phyloP scores from a whole-genome alignment of 225 moss, liverwort and hornwort species.

The Asterella californica region DNA sequence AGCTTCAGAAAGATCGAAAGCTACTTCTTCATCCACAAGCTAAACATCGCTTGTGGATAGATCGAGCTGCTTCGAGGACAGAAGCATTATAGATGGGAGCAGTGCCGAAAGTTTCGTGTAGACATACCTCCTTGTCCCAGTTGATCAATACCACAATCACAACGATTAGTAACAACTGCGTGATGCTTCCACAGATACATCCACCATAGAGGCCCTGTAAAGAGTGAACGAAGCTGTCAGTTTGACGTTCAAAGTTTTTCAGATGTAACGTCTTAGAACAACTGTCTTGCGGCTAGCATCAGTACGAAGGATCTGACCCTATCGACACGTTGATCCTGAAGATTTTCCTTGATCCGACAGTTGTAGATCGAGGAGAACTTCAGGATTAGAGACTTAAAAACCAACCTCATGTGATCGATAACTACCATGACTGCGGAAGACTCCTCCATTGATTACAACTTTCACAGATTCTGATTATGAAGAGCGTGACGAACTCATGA shows the following conservation, averaged over 20 bases:
- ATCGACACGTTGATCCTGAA: too few relatives aligned
- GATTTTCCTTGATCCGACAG: too few relatives aligned
- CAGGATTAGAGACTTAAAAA: too few relatives aligned
- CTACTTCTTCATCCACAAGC: too few relatives aligned
- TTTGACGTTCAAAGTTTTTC: not conserved
- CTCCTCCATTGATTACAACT: not conserved
- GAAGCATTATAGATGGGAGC: not conserved
- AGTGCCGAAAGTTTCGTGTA: not conserved
- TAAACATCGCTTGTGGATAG: too few relatives aligned
- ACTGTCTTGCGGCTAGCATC: too few relatives aligned
- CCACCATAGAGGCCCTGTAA: constrained; percentile 3
- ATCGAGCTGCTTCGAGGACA: not conserved
- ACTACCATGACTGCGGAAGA: not conserved
- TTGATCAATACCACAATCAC: not conserved
- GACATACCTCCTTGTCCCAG: constrained; percentile 12
- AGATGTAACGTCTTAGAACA: not conserved
- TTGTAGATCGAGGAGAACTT: too few relatives aligned
- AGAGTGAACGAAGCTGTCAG: not conserved
- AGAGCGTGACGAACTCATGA: not conserved
- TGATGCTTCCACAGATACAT: not conserved
- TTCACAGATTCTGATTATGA: not conserved
- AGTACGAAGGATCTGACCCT: not conserved
- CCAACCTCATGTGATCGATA: not conserved
- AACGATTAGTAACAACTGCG: not conserved
- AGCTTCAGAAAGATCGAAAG: not conserved